Evolutionary conservation across 306 rosid genomes (phyloP), one percentile per base, ranked within the genome.

Genomic region (Rosa multiflora): DNA sequence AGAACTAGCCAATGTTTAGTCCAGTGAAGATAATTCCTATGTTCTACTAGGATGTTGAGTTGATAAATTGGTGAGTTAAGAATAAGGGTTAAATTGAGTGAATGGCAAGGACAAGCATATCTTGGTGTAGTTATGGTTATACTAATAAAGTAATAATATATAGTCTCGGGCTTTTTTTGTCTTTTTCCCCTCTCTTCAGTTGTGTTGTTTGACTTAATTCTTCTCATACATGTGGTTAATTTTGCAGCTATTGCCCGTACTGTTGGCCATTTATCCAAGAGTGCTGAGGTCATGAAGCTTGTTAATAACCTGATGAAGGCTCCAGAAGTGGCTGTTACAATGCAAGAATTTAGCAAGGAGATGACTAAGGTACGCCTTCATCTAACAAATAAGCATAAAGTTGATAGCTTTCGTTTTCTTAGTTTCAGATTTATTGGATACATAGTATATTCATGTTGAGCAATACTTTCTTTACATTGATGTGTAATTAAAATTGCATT

Each of bases 311-410:
- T 96, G 84, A 93, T 96, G 94, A 96, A 90, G 85, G 99, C 99
- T 74, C 98, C 99, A 26, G 94, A 90, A 82, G 88, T 93, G 94
- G 99, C 98, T 49, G 87, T 85, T 70, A 91, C 99, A 48, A 96
- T 96, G 99, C 98, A 90, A 85, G 99, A 93, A 77, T 96, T 96
- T 74, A 91, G 94, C 94, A 96, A 93, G 82, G 99, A 96, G 86
- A 96, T 93, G 98, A 93, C 99, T 5, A 96, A 96, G 98, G 99
- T 96, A 83, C 23, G 62, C 20, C 29, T 61, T 61, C 74, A 18
- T 40, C 37, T 76, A 59, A 46, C 46, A 26, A 20, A 47, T 53
- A 63, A 46, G 48, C 61, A 58, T 49, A 63, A 29, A 18, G 8
- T 11, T 51, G 10, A 29, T 46, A 29, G 32, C 46, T 63, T 51